Percentiles rank a stretch among this genome's conserved stretches.
These are phyloP conservation scores for Elongisporangium prolatum DNA, from an alignment of 352 stramenopile genomes.

Conservation along the genomic window DNA sequence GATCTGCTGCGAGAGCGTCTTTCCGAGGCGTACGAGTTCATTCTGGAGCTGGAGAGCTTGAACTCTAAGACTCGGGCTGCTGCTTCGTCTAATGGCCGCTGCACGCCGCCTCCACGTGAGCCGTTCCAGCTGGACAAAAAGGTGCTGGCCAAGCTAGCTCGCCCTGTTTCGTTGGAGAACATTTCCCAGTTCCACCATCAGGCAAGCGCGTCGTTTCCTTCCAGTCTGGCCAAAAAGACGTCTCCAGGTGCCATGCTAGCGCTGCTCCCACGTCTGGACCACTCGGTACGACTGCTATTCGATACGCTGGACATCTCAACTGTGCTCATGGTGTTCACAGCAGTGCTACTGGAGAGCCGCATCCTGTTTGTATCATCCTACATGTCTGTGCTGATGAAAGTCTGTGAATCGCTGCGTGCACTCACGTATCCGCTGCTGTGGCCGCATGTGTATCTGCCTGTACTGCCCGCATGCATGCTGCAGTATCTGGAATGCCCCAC, in stretches of 20 bases:
- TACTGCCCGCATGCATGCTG: conserved; percentile 74
- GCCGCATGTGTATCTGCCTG: conserved; percentile 83
- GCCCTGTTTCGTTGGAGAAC: conserved; percentile 60
- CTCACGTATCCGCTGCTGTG: conserved; percentile 86
- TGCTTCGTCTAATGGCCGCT: conserved; percentile 17
- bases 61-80: conserved; percentile 11
- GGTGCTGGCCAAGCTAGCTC: conserved; percentile 69
- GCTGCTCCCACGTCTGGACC: conserved; percentile 55
- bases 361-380: conserved; percentile 81
- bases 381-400: conserved; percentile 78
- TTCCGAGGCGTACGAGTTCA: conserved; percentile 77
- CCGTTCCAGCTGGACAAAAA: conserved; percentile 77
- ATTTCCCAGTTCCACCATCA: conserved; percentile 45
- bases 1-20: conserved; percentile 76
- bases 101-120: conserved; percentile 9
- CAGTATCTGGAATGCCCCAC: conserved; percentile 85
- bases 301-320: conserved; percentile 75
- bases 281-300: conserved; percentile 75
- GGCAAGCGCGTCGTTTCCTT: conserved; percentile 26
- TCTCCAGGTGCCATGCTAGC: conserved; percentile 32
- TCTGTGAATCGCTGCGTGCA: conserved; percentile 65
- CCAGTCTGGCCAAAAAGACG: conserved; percentile 25
- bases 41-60: conserved; percentile 66
- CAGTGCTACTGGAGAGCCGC: conserved; percentile 72
- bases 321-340: conserved; percentile 72